phyloP scores from a whole-genome alignment of 164 flowering plant genomes.

The Hamamelis virginiana region DNA sequence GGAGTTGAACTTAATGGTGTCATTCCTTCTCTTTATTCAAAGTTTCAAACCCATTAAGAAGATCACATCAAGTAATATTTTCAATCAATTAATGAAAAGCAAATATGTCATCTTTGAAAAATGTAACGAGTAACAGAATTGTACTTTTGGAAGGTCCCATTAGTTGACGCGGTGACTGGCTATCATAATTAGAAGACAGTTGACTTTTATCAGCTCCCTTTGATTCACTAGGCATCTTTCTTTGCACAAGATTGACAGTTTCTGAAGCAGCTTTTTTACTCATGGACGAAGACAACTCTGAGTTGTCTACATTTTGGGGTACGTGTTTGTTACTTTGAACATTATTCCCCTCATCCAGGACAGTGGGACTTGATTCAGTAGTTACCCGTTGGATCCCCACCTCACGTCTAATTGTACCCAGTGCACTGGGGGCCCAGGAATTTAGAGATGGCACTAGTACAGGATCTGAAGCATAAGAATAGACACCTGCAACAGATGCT shows the following conservation, averaged over 20 bases:
- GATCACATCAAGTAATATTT: background rate
- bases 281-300: slow-evolving; percentile 3
- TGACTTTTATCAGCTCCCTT: slow-evolving; percentile 17
- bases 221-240: slow-evolving; percentile 4
- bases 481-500: slow-evolving; percentile 18
- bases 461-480: slow-evolving; percentile 34
- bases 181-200: slow-evolving; percentile 8
- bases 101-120: background rate
- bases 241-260: background rate
- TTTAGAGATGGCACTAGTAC: slow-evolving; percentile 20
- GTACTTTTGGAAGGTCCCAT: slow-evolving; percentile 19
- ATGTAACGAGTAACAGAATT: background rate
- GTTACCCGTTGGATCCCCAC: slow-evolving; percentile 5
- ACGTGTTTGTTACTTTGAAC: background rate
- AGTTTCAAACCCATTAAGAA: background rate
- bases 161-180: background rate
- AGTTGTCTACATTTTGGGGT: background rate
- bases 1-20: no score
- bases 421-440: slow-evolving; percentile 12
- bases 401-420: slow-evolving; percentile 18
- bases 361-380: slow-evolving; percentile 11
- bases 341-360: slow-evolving; percentile 3
- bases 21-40: no score
- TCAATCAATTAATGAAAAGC: background rate
- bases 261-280: slow-evolving; percentile 5